Evolutionary conservation across 495 filamentous ascomycete species (phyloP), one percentile per base, ranked within the genome.

Genomic region (Penicillium psychrofluorescens): DNA sequence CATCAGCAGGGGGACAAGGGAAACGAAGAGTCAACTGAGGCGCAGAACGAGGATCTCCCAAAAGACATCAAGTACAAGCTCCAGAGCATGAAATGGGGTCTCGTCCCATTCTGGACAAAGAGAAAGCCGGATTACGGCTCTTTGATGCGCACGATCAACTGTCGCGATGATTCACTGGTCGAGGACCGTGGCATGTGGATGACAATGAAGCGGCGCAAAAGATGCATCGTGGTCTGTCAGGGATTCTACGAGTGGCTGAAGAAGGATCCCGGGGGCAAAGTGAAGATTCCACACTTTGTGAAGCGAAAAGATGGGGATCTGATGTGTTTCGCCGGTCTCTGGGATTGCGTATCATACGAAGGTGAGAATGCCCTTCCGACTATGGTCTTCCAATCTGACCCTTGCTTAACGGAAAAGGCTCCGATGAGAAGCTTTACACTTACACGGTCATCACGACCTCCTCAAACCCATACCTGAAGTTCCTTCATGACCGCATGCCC

Each of bases 231-330:
- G 2, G 51, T 91, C 4, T 88, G 84, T 11, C 82, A 95, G 63
- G 92, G 92, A 2, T 98, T 96, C 64, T 98, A 91, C 61, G 92
- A 98, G 62, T 98, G 92, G 92, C 63, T 92, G 41, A 88, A 92
- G 62, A 87, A 88, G 54, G 68, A 68, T 0, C 77, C 80, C 27
- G 80, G 79, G 0, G 74, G 80, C 1, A 91, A 87, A 52, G 81
- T 88, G 48, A 88, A 83, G 63, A 66, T 90, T 0, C 92, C 92
- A 33, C 80, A 96, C 61, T 97, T 75, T 57, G 73, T 86, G 8
- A 86, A 81, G 55, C 70, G 88, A 11, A 86, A 80, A 54, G 92
- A 96, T 57, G 88, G 85, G 0, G 72, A 80, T 48, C 58, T 95
- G 50, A 88, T 98, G 84, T 87, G 75, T 46, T 81, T 97, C 53